A percentile compares a stretch with the other conserved stretches of the same genome.
phyloP scores from a whole-genome alignment of 2,329 filamentous ascomycete species.

The Plectosphaerella sp. region DNA sequence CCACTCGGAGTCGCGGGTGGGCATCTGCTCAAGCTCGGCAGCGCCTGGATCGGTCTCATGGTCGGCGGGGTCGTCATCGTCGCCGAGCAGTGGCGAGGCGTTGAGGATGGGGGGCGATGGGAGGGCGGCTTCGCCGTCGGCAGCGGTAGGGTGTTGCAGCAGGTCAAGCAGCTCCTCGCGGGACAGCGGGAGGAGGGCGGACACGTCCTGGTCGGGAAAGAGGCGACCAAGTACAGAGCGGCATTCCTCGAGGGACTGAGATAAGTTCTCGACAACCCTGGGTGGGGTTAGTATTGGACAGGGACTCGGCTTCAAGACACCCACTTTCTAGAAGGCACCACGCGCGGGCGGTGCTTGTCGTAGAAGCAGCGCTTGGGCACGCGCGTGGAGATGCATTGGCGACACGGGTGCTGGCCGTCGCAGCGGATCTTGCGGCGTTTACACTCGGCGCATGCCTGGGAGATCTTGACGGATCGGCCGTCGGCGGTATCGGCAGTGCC shows the following conservation, averaged over 20 bases:
- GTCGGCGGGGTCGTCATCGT: conserved; percentile 44
- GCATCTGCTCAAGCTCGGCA: conserved; percentile 62
- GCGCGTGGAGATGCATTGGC: conserved; percentile 77
- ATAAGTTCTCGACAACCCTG: conserved; percentile 54
- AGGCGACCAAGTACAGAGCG: conserved; percentile 58
- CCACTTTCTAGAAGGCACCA: conserved; percentile 74
- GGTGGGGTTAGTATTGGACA: background rate
- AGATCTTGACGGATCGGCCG: conserved; percentile 47
- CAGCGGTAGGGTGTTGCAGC: conserved; percentile 40
- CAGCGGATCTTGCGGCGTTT: conserved; percentile 51
- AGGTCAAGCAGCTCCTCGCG: conserved; percentile 57
- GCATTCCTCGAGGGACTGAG: conserved; percentile 63
- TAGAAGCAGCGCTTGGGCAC: conserved; percentile 77
- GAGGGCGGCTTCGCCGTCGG: conserved; percentile 30
- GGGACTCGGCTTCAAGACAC: background rate
- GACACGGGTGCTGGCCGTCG: conserved; percentile 76
- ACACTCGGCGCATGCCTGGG: conserved; percentile 60
- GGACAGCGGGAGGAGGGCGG: conserved; percentile 46
- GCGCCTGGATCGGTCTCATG: conserved; percentile 39
- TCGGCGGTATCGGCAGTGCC: conserved; percentile 31
- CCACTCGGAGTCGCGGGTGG: conserved; percentile 58
- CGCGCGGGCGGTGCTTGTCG: conserved; percentile 72
- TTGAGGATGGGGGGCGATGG: conserved; percentile 48
- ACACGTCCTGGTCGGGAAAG: conserved; percentile 54
- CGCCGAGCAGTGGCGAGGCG: conserved; percentile 36